phyloP scores from a whole-genome alignment of 2,329 filamentous ascomycete genomes.

The Exophiala aquamarina region DNA sequence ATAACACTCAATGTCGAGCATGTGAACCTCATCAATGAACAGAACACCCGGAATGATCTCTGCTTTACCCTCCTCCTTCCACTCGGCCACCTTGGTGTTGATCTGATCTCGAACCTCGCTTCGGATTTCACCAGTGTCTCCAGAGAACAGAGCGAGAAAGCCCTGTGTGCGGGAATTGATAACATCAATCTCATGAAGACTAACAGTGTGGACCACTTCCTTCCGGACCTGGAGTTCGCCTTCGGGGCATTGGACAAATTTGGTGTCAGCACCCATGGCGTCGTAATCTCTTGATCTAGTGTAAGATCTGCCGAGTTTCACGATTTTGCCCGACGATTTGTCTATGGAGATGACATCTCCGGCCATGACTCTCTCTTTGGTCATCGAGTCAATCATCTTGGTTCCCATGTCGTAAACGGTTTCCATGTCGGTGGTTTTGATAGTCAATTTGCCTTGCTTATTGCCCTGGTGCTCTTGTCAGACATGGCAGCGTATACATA shows the following conservation, averaged over 20 bases:
- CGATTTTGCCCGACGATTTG: constrained; percentile 97
- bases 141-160: constrained; percentile 94
- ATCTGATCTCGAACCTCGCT: constrained; percentile 98
- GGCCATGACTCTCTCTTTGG: constrained; percentile 97
- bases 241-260: constrained; percentile 96
- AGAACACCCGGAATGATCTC: constrained; percentile 96
- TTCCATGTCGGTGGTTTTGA: constrained; percentile 99
- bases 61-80: constrained; percentile 99
- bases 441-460: constrained; percentile 98
- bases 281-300: constrained; percentile 96
- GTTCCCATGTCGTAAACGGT: constrained; percentile 99
- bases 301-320: constrained; percentile 92
- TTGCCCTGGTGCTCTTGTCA: constrained; percentile 58
- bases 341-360: constrained; percentile 98
- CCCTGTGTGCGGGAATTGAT: constrained; percentile 99
- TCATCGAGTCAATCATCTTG: constrained; percentile 99
- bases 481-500: neutral
- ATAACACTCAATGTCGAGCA: constrained; percentile 99
- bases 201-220: constrained; percentile 95
- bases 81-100: constrained; percentile 97
- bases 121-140: constrained; percentile 95
- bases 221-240: constrained; percentile 96
- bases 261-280: constrained; percentile 97
- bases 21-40: constrained; percentile 99
- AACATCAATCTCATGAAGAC: constrained; percentile 96